Conservation (phyloP, 1,284 basidiomycete species). For the Schizophyllum commune region DNA sequence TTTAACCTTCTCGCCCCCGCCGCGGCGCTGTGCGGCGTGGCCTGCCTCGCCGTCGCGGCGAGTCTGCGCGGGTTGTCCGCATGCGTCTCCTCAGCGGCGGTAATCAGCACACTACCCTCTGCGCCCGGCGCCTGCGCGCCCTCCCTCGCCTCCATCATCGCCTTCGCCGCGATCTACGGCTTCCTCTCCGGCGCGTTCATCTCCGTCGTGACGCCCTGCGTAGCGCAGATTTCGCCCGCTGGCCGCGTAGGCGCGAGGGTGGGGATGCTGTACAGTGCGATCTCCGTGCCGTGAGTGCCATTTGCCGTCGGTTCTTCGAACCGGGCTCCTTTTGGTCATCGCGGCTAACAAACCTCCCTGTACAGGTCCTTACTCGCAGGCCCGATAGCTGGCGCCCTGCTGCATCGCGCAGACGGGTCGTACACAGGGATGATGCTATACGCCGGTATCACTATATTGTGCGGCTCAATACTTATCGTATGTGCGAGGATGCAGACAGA, state of each 20-base stretch:
- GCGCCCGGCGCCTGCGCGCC: constrained; percentile 46
- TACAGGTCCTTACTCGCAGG: constrained; percentile 52
- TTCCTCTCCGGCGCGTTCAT: constrained; percentile 51
- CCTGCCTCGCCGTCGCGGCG: constrained; percentile 39
- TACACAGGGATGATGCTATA: constrained; percentile 50
- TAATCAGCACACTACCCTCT: no score
- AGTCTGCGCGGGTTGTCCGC: no score
- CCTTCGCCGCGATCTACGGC: constrained; percentile 52
- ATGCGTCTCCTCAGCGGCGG: no score
- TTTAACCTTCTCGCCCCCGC: constrained; percentile 56
- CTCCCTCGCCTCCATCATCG: constrained; percentile 32
- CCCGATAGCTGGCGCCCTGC: constrained; percentile 49
- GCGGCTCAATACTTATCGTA: constrained; percentile 48
- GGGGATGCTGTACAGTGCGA: constrained; percentile 51
- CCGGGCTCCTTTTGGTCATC: background rate
- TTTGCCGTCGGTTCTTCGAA: no score
- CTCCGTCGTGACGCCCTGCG: constrained; percentile 53
- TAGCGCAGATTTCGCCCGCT: constrained; percentile 54
- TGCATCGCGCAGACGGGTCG: constrained; percentile 33
- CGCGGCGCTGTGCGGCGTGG: constrained; percentile 51
- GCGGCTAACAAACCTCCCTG: background rate
- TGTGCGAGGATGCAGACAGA: constrained; percentile 39
- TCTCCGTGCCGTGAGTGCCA: constrained; percentile 56
- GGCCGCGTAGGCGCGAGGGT: constrained; percentile 50
- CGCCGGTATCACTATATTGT: constrained; percentile 46